Evolutionary conservation across 1,139 yeast genomes (phyloP).

Genomic region (Yarrowia galli): DNA sequence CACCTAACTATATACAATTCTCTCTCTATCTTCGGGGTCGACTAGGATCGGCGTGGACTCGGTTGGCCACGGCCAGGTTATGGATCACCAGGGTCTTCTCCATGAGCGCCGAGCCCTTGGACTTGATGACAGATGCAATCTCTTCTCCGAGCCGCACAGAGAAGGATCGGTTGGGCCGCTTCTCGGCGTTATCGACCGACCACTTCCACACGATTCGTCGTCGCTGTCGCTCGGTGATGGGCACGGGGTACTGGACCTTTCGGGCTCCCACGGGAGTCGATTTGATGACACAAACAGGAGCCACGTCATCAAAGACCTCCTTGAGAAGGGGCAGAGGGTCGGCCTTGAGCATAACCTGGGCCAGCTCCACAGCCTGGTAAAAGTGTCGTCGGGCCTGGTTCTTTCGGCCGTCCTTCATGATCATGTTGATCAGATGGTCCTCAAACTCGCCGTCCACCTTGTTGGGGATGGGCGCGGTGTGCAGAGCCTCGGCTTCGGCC

Average conservation of each 20-base stretch:
- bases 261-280: conserved; percentile 89
- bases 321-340: conserved; percentile 82
- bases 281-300: conserved; percentile 83
- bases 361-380: conserved; percentile 79
- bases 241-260: conserved; percentile 78
- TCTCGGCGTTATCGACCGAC: conserved; percentile 85
- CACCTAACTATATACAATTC: conserved; percentile 28
- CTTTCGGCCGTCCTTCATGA: conserved; percentile 94
- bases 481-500: conserved; percentile 60
- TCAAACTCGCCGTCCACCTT: conserved; percentile 68
- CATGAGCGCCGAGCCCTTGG: conserved; percentile 75
- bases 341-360: conserved; percentile 70
- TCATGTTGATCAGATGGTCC: conserved; percentile 79
- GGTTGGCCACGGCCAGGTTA: conserved; percentile 70
- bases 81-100: conserved; percentile 87
- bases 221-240: conserved; percentile 83
- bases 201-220: conserved; percentile 85
- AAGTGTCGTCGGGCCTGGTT: conserved; percentile 77
- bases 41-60: conserved; percentile 41
- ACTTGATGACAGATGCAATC: conserved; percentile 75
- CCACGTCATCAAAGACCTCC: conserved; percentile 78
- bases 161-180: conserved; percentile 79
- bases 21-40: conserved; percentile 8
- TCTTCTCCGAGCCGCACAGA: conserved; percentile 93
- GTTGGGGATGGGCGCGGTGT: conserved; percentile 65